These are phyloP conservation scores for Botrytis aclada DNA, from an alignment of 2,329 filamentous ascomycete genomes.

Conservation along the genomic window DNA sequence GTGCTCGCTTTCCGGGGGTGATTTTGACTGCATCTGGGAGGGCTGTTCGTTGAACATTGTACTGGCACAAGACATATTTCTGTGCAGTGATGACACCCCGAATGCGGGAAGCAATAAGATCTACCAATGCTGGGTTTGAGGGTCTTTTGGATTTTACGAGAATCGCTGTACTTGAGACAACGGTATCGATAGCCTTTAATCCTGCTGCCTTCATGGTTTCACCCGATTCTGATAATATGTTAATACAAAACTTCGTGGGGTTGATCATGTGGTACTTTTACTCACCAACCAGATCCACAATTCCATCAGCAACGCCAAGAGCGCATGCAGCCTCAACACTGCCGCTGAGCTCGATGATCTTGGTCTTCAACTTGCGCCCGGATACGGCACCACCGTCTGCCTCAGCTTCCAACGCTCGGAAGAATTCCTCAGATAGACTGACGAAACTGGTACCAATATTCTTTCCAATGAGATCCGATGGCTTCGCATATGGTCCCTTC, in stretches of 20 bases:
- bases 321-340: slow-evolving; percentile 98
- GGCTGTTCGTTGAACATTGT: slow-evolving; percentile 76
- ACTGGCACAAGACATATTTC: slow-evolving; percentile 90
- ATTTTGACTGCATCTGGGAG: slow-evolving; percentile 68
- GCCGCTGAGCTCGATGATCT: slow-evolving; percentile 90
- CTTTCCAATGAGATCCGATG: slow-evolving; percentile 80
- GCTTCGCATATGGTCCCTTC: slow-evolving; percentile 67
- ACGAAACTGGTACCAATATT: slow-evolving; percentile 97
- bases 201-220: slow-evolving; percentile 98
- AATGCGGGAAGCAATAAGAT: slow-evolving; percentile 83
- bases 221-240: slow-evolving; percentile 69
- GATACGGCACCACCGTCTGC: slow-evolving; percentile 38
- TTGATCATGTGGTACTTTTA: slow-evolving; percentile 3
- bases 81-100: slow-evolving; percentile 93
- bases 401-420: slow-evolving; percentile 68
- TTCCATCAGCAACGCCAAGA: slow-evolving; percentile 90
- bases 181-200: slow-evolving; percentile 89
- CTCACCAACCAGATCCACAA: slow-evolving; percentile 93
- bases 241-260: slow-evolving; percentile 18
- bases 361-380: slow-evolving; percentile 67
- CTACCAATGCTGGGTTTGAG: slow-evolving; percentile 74
- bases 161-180: slow-evolving; percentile 82
- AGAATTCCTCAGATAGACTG: slow-evolving; percentile 77
- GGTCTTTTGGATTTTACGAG: slow-evolving; percentile 87
- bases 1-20: slow-evolving; percentile 90